Percentiles rank a stretch among this genome's conserved stretches.
These are phyloP conservation scores for Extremus antarcticus DNA, from an alignment of 495 filamentous ascomycete species.

Conservation along the genomic window DNA sequence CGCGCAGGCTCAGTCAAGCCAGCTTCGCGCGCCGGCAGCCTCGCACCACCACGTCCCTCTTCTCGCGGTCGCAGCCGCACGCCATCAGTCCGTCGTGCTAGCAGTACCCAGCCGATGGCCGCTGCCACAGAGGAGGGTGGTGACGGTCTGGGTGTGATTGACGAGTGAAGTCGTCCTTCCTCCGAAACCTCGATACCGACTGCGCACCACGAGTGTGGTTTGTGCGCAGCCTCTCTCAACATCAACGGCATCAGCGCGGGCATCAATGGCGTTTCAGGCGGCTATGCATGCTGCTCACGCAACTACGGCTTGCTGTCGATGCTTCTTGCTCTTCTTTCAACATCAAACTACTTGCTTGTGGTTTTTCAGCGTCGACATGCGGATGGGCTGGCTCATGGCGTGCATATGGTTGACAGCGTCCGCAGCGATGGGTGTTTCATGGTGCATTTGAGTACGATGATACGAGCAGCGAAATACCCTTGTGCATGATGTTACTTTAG, in stretches of 20 bases:
- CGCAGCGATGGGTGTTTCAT: too few species aligned
- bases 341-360: not conserved
- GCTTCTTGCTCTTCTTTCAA: not conserved
- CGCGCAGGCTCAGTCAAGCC: not conserved
- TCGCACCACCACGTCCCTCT: not conserved
- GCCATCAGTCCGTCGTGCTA: not conserved
- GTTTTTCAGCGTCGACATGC: not conserved
- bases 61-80: not conserved
- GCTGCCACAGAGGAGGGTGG: not conserved
- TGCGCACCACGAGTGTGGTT: too few species aligned
- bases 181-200: too few species aligned
- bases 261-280: not conserved
- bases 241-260: not conserved
- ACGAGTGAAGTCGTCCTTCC: constrained; percentile 1
- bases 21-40: not conserved
- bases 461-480: not conserved
- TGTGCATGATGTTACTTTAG: not conserved
- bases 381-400: too few species aligned
- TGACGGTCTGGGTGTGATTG: not conserved
- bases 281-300: too few species aligned
- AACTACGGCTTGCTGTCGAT: too few species aligned
- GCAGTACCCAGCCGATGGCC: not conserved
- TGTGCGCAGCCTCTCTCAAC: too few species aligned
- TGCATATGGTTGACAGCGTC: too few species aligned
- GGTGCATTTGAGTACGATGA: too few species aligned